Evolutionary conservation across 2,329 filamentous ascomycete species (phyloP).

Genomic region (Aspergillus transmontanensis): DNA sequence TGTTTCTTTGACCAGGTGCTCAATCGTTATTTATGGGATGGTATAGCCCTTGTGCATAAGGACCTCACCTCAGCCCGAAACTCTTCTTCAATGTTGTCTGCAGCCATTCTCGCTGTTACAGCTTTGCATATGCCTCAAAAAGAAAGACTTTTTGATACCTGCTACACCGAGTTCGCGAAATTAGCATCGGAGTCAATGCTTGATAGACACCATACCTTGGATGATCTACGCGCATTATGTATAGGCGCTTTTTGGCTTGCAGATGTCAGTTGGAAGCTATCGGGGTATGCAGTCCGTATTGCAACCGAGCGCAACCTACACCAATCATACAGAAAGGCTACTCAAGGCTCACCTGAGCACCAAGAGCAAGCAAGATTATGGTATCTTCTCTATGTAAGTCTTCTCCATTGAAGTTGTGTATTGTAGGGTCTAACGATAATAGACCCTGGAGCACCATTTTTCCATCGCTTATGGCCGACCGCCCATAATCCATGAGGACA

Average conservation of each 20-base stretch:
- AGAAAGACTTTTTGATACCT: slow-evolving; percentile 51
- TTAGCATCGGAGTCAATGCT: slow-evolving; percentile 58
- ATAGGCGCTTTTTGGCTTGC: slow-evolving; percentile 60
- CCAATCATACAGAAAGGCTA: slow-evolving; percentile 46
- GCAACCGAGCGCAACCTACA: slow-evolving; percentile 48
- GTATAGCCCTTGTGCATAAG: slow-evolving; percentile 50
- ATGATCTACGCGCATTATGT: slow-evolving; percentile 56
- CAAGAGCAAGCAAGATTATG: slow-evolving; percentile 41
- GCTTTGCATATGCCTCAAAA: slow-evolving; percentile 54
- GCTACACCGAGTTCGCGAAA: slow-evolving; percentile 55
- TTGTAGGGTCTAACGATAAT: slow-evolving; percentile 15
- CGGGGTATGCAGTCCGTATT: slow-evolving; percentile 46
- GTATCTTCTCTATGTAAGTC: slow-evolving; percentile 47
- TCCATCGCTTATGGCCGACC: slow-evolving; percentile 49
- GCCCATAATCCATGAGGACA: slow-evolving; percentile 46
- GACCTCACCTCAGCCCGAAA: slow-evolving; percentile 50
- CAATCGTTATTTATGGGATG: slow-evolving; percentile 45
- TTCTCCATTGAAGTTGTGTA: not conserved
- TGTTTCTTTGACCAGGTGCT: slow-evolving; percentile 45
- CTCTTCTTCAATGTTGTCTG: slow-evolving; percentile 47
- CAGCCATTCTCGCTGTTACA: slow-evolving; percentile 52
- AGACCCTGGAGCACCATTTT: slow-evolving; percentile 48
- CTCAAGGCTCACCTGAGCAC: slow-evolving; percentile 40
- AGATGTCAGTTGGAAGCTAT: slow-evolving; percentile 54
- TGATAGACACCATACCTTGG: slow-evolving; percentile 52